A percentile compares a stretch with the other conserved stretches of the same genome.
phyloP scores from a whole-genome alignment of 805 yeast species.

The Ogataea pini region DNA sequence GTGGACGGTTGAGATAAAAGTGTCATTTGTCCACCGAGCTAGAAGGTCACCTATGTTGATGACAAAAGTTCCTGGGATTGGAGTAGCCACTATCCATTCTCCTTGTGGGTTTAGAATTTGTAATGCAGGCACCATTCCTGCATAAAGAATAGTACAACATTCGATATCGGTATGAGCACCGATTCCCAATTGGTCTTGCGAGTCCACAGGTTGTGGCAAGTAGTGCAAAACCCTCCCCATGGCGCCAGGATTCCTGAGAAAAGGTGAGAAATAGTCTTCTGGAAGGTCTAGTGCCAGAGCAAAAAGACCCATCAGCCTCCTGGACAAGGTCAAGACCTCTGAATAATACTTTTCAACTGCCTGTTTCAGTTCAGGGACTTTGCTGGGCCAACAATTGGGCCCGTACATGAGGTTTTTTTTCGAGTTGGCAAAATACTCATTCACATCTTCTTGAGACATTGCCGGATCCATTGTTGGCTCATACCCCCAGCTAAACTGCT shows the following conservation, averaged over 20 bases:
- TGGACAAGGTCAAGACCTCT: constrained; percentile 27
- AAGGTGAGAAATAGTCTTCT: constrained; percentile 29
- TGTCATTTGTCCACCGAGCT: constrained; percentile 38
- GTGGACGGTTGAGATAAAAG: constrained; percentile 38
- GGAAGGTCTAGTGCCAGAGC: constrained; percentile 33
- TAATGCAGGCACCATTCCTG: constrained; percentile 36
- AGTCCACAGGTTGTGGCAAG: constrained; percentile 31
- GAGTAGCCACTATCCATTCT: constrained; percentile 37
- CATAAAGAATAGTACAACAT: constrained; percentile 34
- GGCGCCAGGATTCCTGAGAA: constrained; percentile 30
- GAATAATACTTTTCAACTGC: constrained; percentile 27
- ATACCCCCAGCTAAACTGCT: constrained; percentile 29
- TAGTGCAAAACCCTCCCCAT: constrained; percentile 36
- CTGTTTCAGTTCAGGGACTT: constrained; percentile 29
- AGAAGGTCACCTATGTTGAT: constrained; percentile 40
- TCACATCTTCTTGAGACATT: constrained; percentile 25
- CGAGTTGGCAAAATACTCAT: constrained; percentile 19
- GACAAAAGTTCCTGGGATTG: constrained; percentile 36
- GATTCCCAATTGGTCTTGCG: constrained; percentile 33
- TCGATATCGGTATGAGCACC: constrained; percentile 40
- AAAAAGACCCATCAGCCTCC: constrained; percentile 28
- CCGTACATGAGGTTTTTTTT: constrained; percentile 23
- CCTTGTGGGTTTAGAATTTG: constrained; percentile 37
- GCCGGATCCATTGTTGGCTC: constrained; percentile 35
- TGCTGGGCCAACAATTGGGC: constrained; percentile 33